phyloP scores from a whole-genome alignment of 1,284 basidiomycete genomes.

The Puccinia hordei region DNA sequence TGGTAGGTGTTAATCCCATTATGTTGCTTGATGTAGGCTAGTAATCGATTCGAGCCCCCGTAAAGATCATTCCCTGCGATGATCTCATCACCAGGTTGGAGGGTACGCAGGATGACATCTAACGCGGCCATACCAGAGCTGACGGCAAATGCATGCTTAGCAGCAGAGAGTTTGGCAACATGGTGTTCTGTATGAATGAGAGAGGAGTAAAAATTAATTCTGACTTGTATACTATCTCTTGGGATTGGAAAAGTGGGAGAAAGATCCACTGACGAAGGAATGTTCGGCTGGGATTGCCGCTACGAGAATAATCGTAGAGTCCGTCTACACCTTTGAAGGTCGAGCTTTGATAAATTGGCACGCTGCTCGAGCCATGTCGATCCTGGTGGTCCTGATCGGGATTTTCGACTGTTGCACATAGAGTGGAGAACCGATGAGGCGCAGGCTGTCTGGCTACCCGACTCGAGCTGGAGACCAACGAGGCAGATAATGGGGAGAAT shows the following conservation, averaged over 20 bases:
- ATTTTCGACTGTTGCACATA: slow-evolving; percentile 87
- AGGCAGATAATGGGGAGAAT: slow-evolving; percentile 16
- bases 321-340: slow-evolving; percentile 95
- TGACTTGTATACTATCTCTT: background rate
- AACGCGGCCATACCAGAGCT: slow-evolving; percentile 97
- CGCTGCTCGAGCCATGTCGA: slow-evolving; percentile 88
- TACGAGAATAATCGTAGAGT: slow-evolving; percentile 89
- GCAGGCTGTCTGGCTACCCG: background rate
- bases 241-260: background rate
- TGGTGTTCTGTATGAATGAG: slow-evolving; percentile 72
- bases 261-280: slow-evolving; percentile 72
- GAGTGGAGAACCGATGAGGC: slow-evolving; percentile 66
- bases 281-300: slow-evolving; percentile 93
- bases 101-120: slow-evolving; percentile 87
- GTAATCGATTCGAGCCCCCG: slow-evolving; percentile 93
- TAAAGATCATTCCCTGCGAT: slow-evolving; percentile 96
- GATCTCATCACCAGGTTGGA: slow-evolving; percentile 91
- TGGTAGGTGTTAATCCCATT: slow-evolving; percentile 88
- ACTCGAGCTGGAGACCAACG: slow-evolving; percentile 5
- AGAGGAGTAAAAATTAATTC: background rate
- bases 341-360: slow-evolving; percentile 96
- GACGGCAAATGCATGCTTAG: slow-evolving; percentile 82
- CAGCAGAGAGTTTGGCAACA: slow-evolving; percentile 89
- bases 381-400: slow-evolving; percentile 76
- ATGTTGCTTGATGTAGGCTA: slow-evolving; percentile 79